Evolutionary conservation across 129 eudicot genomes (phyloP).

Genomic region (Glebionis coronaria): DNA sequence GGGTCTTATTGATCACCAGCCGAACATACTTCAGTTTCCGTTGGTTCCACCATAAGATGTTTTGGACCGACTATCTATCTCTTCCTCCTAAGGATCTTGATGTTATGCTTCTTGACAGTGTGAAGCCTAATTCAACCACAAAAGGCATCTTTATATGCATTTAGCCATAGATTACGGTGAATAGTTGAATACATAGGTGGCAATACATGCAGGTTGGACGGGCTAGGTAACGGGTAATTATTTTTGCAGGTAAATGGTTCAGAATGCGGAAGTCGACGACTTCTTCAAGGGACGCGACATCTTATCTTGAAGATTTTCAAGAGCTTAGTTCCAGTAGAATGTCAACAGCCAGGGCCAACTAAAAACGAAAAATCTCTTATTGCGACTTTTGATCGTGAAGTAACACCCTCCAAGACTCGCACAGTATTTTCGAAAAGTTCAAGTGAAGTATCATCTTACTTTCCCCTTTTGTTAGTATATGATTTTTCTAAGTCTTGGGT

Average conservation of each 20-base stretch:
- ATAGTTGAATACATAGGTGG: not conserved
- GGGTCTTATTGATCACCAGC: slow-evolving; percentile 31
- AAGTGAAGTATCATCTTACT: slow-evolving; percentile 50
- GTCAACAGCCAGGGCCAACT: slow-evolving; percentile 27
- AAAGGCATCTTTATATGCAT: slow-evolving; percentile 47
- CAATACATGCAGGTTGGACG: too few relatives aligned
- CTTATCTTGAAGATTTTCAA: slow-evolving; percentile 49
- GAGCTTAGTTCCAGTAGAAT: slow-evolving; percentile 62
- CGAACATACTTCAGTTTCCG: slow-evolving; percentile 36
- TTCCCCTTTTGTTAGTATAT: too few relatives aligned
- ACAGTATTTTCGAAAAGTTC: slow-evolving; percentile 40
- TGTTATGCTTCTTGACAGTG: slow-evolving; percentile 66
- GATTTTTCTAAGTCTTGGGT: too few relatives aligned
- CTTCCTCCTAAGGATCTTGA: slow-evolving; percentile 85
- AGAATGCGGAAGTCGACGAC: slow-evolving; percentile 46
- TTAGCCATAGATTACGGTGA: slow-evolving; percentile 27
- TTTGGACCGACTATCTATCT: slow-evolving; percentile 58
- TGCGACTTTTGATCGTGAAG: slow-evolving; percentile 30
- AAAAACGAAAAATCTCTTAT: slow-evolving; percentile 31
- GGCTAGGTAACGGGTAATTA: too few relatives aligned
- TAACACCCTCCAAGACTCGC: slow-evolving; percentile 31
- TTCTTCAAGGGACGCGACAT: slow-evolving; percentile 41
- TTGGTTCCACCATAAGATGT: slow-evolving; percentile 61
- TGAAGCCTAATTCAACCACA: slow-evolving; percentile 54
- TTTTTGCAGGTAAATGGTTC: slow-evolving; percentile 50